Evolutionary conservation across 140 eudicot genomes (phyloP), one percentile per base, ranked within the genome.

Genomic region (Stevia rebaudiana): DNA sequence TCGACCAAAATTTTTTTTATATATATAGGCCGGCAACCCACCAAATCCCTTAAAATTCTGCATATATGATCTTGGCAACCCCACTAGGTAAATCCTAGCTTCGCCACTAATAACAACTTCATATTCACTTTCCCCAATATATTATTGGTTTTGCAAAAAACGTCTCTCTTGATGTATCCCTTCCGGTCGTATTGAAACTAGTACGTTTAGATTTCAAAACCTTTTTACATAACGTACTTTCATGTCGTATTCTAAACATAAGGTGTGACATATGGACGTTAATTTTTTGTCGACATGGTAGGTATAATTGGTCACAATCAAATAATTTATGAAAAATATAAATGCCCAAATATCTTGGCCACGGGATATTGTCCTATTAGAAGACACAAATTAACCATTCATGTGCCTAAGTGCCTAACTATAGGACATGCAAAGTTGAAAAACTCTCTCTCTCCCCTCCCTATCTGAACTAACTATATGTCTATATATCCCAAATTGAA

Each of bases 361-460:
- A 63, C 66, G 60, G 41, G 23, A 42, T 18, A 43, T 18, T 42
- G 78, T 73, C 72, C 22, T 64, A 64, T 64, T 54, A 33, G 67
- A 54, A 17, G 72, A 64, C 78, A 73, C 50, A 28, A 40, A 52
- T 30, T 49, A 73, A 56, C 51, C 35, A 8, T 31, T 73, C 72
- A 73, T 73, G 72, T 64, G 61, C 72, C 42, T 63, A n/a, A n/a
- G n/a, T n/a, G n/a, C n/a, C n/a, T n/a, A n/a, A 63, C 30, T 43
- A 6, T 53, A 25, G 23, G 49, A 22, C 49, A 63, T 19, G 21
- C 30, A n/a, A n/a, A n/a, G n/a, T n/a, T n/a, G n/a, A n/a, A n/a
- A n/a, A n/a, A n/a, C n/a, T n/a, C n/a, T 31, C 17, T 30, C 67
- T 21, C 35, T 2, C 42, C 36, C 52, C 17, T 17, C 13, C n/a